Evolutionary conservation across 179 eudicot species (phyloP), one percentile per base, ranked within the genome.

Genomic region (Sideroxylon spinosum): DNA sequence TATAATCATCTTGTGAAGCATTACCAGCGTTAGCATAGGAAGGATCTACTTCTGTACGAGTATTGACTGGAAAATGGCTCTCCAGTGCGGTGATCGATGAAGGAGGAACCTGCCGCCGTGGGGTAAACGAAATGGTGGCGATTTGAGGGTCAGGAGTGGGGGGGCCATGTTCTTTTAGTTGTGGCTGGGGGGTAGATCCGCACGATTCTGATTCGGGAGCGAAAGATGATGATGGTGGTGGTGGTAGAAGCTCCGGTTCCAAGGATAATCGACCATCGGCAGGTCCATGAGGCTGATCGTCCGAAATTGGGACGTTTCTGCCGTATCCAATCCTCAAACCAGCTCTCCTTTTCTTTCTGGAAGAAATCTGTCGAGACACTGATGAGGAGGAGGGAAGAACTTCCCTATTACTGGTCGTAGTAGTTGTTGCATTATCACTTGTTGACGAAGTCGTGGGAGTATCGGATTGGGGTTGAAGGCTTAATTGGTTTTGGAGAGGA

Each of bases 311-410:
- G 29, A 79, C 68, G 53, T 87, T 89, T 81, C 94, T 84, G 20
- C 91, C 94, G 68, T 90, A 92, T 57, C 97, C 97, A 59, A 92
- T 86, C 80, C 90, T 84, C 64, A 92, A 49, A 46, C 97, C 88
- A 67, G 88, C 90, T 80, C 89, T 86, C 81, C 83, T 90, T 80
- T 92, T 92, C 84, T 86, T 92, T 80, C 92, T 88, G 29, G 57
- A 56, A 26, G 87, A 88, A 73, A 71, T 4, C 73, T 89, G 92
- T 37, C 90, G 91, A 68, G 79, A 70, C 49, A 87, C 13, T 19
- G 73, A 77, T 23, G 73, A 59, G 28, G 76, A 44, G 11, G 73
- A 59, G 28, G 76, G 52, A 73, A 14, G 26, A 57, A 57, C 76
- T 77, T 80, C 82, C 46, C 64, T 74, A 16, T 78, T 86, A 63